phyloP scores from a whole-genome alignment of 2,329 filamentous ascomycete genomes.

The Claviceps citrina region DNA sequence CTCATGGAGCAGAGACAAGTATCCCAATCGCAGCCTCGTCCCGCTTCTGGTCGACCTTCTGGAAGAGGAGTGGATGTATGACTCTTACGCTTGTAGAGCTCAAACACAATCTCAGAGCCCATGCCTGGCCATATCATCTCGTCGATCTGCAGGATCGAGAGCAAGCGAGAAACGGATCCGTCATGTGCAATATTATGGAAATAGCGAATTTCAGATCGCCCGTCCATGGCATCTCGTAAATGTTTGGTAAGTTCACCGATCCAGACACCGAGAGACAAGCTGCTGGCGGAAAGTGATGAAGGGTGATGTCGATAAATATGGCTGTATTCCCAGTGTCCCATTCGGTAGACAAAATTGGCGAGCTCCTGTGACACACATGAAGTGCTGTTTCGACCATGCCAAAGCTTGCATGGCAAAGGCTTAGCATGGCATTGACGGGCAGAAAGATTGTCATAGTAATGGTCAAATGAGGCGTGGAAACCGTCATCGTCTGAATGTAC shows the following conservation, averaged over 20 bases:
- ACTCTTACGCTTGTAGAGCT: constrained; percentile 41
- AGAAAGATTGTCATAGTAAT: constrained; percentile 75
- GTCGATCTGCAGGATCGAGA: constrained; percentile 57
- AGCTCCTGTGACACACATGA: constrained; percentile 46
- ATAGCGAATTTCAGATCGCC: constrained; percentile 32
- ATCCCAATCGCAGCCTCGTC: constrained; percentile 13
- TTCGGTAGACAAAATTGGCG: constrained; percentile 55
- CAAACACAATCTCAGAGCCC: constrained; percentile 65
- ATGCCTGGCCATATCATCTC: constrained; percentile 75
- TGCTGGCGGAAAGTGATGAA: constrained; percentile 45
- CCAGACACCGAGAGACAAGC: constrained; percentile 54
- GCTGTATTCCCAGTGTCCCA: constrained; percentile 70
- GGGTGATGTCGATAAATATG: constrained; percentile 58
- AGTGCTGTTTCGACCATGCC: constrained; percentile 27
- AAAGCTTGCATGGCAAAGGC: constrained; percentile 51
- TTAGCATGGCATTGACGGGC: constrained; percentile 62
- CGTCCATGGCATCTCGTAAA: constrained; percentile 37
- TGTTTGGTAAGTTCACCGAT: constrained; percentile 55
- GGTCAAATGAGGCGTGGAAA: constrained; percentile 61
- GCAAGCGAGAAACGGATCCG: constrained; percentile 50
- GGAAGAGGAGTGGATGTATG: constrained; percentile 5
- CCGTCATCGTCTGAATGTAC: constrained; percentile 37
- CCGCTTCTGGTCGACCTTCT: constrained; percentile 8
- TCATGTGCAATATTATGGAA: constrained; percentile 72
- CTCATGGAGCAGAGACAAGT: constrained; percentile 19